A percentile compares a stretch with the other conserved stretches of the same genome.
These are phyloP conservation scores for Amniculicola lignicola DNA, from an alignment of 495 filamentous ascomycete genomes.

Conservation along the genomic window DNA sequence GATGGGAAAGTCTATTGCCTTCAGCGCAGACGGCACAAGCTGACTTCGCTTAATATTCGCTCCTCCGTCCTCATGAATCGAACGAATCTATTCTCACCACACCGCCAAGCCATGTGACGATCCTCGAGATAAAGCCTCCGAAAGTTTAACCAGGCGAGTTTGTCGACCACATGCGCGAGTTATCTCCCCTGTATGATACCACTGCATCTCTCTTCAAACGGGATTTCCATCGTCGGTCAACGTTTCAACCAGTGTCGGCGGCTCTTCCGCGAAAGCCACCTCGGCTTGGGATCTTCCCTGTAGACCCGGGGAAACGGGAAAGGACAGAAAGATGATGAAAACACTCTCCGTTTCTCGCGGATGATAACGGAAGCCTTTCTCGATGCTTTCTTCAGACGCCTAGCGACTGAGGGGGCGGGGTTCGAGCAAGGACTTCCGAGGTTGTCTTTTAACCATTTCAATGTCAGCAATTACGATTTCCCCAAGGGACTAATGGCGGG, in stretches of 20 bases:
- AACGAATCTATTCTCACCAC: neutral
- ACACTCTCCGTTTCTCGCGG: neutral
- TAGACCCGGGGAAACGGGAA: slow-evolving; percentile 7
- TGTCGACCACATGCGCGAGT: too few relatives aligned
- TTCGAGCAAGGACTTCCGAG: neutral
- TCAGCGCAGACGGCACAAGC: too few relatives aligned
- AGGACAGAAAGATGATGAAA: neutral
- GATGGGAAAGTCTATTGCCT: too few relatives aligned
- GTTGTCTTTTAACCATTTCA: too few relatives aligned
- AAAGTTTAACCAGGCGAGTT: neutral
- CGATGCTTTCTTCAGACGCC: neutral
- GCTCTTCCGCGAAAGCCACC: neutral
- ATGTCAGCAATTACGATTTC: too few relatives aligned
- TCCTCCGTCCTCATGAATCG: too few relatives aligned
- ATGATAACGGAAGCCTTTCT: neutral
- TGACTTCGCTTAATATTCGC: too few relatives aligned
- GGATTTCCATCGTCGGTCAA: too few relatives aligned
- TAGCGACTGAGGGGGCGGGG: neutral
- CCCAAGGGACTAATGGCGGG: too few relatives aligned
- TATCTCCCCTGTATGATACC: too few relatives aligned
- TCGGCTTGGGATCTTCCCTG: neutral
- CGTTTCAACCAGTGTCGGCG: neutral
- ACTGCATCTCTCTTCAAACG: too few relatives aligned
- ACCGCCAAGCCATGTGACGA: neutral
- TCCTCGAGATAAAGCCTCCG: neutral